Evolutionary conservation across 768 basidiomycete species (phyloP).

Genomic region (Calocybe cyanea): DNA sequence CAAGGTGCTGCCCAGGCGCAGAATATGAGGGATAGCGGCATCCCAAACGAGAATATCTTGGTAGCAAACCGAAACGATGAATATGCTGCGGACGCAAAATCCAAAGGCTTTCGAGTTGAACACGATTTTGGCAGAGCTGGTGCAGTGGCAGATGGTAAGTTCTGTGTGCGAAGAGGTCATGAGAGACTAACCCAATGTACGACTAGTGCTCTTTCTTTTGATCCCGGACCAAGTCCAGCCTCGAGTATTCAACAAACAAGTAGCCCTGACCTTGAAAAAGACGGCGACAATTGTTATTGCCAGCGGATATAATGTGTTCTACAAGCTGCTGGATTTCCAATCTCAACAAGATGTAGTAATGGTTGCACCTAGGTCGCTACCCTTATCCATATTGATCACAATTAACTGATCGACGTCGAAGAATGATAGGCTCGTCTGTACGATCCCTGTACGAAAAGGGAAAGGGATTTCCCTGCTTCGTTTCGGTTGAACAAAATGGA

Average conservation of each 20-base stretch:
- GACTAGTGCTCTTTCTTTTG: conserved; percentile 53
- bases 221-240: conserved; percentile 66
- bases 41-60: conserved; percentile 56
- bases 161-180: not conserved
- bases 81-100: conserved; percentile 54
- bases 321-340: conserved; percentile 51
- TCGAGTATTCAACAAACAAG: conserved; percentile 52
- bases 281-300: conserved; percentile 51
- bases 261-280: conserved; percentile 48
- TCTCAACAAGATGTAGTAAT: conserved; percentile 57
- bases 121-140: conserved; percentile 56
- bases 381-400: not conserved
- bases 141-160: conserved; percentile 46
- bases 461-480: conserved; percentile 61
- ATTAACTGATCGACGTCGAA: conserved; percentile 17
- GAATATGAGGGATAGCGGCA: conserved; percentile 60
- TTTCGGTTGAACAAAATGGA: conserved; percentile 62
- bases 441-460: conserved; percentile 57
- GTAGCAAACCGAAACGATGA: conserved; percentile 56
- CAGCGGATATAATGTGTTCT: conserved; percentile 65
- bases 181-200: not conserved
- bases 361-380: conserved; percentile 55
- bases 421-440: conserved; percentile 67
- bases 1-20: conserved; percentile 67
- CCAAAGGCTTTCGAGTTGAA: conserved; percentile 54